These are phyloP conservation scores for Rosa lucieae DNA, from an alignment of 306 rosid species.

Conservation along the genomic window DNA sequence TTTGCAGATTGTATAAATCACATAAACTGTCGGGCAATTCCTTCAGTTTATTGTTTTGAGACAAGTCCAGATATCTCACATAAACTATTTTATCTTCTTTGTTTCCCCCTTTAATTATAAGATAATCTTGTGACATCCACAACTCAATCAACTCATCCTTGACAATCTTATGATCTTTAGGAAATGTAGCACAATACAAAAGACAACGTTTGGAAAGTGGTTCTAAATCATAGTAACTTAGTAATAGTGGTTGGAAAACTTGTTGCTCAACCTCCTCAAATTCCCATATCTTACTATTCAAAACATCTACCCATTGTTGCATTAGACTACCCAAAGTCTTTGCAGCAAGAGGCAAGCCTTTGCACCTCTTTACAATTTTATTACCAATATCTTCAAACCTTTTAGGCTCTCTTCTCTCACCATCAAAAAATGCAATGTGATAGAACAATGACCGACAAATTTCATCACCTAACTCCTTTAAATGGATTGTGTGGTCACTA, in stretches of 20 bases:
- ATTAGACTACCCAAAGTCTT: constrained; percentile 8
- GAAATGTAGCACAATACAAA: not conserved
- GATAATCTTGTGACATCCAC: not conserved
- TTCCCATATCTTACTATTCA: not conserved
- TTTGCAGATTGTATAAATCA: not conserved
- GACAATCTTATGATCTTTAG: not conserved
- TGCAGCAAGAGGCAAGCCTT: not conserved
- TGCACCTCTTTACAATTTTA: not conserved
- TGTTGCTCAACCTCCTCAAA: not conserved
- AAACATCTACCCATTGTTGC: not conserved
- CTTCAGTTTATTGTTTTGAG: fast-evolving
- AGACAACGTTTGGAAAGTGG: not conserved
- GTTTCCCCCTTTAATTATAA: not conserved
- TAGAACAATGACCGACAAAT: not conserved
- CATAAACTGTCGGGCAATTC: not conserved
- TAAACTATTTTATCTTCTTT: not conserved
- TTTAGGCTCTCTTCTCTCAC: not conserved
- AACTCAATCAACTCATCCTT: not conserved
- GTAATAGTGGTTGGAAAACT: not conserved
- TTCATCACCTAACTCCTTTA: not conserved
- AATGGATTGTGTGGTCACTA: not conserved
- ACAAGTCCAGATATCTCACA: not conserved
- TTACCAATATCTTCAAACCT: constrained; percentile 2
- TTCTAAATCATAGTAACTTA: not conserved
- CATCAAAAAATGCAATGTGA: not conserved